Conservation (phyloP, 441 rosid genomes). For the Syzygium malaccense region DNA sequence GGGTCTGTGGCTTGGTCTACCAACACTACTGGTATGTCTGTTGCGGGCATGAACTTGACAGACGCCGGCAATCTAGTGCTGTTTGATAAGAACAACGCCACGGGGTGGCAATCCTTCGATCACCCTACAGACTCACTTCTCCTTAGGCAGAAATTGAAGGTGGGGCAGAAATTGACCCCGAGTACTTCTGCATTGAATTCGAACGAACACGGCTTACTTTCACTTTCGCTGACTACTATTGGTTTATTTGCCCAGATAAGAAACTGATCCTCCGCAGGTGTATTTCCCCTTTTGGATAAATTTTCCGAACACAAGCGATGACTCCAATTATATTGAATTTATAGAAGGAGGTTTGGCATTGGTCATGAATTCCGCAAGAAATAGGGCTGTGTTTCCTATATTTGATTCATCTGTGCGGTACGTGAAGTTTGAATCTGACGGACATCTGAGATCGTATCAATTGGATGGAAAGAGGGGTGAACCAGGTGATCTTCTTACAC, state of each 20-base stretch:
- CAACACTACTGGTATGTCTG: not conserved
- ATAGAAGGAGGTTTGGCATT: not conserved
- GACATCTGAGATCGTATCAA: not conserved
- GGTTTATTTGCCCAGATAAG: not conserved
- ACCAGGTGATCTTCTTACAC: not conserved
- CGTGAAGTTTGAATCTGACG: not conserved
- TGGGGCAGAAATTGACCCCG: not conserved
- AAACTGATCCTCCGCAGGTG: not conserved
- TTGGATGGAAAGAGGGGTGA: not conserved
- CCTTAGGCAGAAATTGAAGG: not conserved
- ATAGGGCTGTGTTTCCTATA: not conserved
- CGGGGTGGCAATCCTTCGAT: not conserved
- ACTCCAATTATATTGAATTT: not conserved
- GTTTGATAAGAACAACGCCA: not conserved
- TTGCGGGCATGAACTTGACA: not conserved
- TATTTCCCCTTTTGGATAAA: not conserved
- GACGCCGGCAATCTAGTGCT: not conserved
- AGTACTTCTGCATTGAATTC: not conserved
- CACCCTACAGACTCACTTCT: not conserved
- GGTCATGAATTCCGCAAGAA: not conserved
- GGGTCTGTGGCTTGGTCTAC: not conserved
- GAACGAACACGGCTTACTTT: not conserved
- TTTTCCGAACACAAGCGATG: not conserved
- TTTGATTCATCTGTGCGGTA: not conserved
- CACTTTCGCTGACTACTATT: not conserved